phyloP scores from a whole-genome alignment of 305 asterid species.

The Petunia hybrid region DNA sequence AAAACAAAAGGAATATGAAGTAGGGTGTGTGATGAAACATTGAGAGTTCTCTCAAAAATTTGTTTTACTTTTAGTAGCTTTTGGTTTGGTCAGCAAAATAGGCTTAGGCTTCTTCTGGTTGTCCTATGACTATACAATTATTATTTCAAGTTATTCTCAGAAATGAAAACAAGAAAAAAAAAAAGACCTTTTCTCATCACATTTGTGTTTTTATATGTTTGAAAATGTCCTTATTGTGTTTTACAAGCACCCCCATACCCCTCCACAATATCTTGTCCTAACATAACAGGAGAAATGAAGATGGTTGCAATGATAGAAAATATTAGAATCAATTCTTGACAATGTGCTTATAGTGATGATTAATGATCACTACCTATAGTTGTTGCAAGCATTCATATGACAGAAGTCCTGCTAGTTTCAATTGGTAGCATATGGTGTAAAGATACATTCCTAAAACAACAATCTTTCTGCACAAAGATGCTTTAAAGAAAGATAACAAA shows the following conservation, averaged over 20 bases:
- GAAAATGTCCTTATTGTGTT: not conserved
- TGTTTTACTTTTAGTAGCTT: slow-evolving; percentile 40
- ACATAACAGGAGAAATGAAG: not conserved
- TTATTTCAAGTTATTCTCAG: slow-evolving; percentile 44
- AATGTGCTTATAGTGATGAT: not conserved
- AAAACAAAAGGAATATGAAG: slow-evolving; percentile 27
- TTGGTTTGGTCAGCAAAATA: slow-evolving; percentile 42
- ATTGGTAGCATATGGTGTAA: not conserved
- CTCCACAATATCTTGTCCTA: slow-evolving; percentile 2
- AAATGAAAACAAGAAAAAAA: slow-evolving; percentile 28
- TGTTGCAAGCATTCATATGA: not conserved
- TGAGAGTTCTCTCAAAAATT: slow-evolving; percentile 7
- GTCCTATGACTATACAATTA: slow-evolving; percentile 35
- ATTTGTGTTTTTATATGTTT: slow-evolving; percentile 1
- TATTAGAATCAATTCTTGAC: not conserved
- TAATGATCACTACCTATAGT: not conserved
- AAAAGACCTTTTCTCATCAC: slow-evolving; percentile 38
- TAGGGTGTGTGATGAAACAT: slow-evolving; percentile 11
- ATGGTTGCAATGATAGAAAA: not conserved
- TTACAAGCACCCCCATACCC: not conserved
- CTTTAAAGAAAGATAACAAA: too few relatives aligned
- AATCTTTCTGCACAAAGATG: not conserved
- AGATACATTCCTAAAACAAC: not conserved
- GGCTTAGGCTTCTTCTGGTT: slow-evolving; percentile 46
- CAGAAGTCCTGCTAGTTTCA: not conserved